Base-by-base conservation (phyloP, 176 grass and related monocot species). In the Phyllostachys edulis region DNA sequence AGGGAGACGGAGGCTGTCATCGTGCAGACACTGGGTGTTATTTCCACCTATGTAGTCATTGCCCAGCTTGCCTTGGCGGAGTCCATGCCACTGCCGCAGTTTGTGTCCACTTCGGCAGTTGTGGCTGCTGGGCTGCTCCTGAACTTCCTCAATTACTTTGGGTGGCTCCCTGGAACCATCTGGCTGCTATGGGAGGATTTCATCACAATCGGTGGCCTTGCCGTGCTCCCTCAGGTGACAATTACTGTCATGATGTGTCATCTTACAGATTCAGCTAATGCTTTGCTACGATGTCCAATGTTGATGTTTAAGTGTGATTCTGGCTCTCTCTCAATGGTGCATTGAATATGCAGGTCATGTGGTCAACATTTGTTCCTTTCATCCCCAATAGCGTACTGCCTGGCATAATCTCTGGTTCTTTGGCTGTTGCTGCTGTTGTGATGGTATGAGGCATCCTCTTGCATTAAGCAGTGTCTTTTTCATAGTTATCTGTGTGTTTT, bases 291-390 rank as follows among this genome's bases (percentile, higher is more conserved):
- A 6, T 20, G 32, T 32, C 16, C 6, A 26, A 8, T 62, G 41
- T 26, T 39, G 2, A 62, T 75, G 11, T 17, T n/a, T 64, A 63
- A 47, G 5, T 84, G 18, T 50, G 64, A 12, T 73, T 24, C 26
- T 11, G 6, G 37, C 9, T 49, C n/a, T 50, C n/a, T 66, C 61
- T 87, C 60, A 59, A 7, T 56, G 17, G 32, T 75, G 61, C 64
- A 65, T 9, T 87, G 45, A 46, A 65, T 76, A 42, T 80, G 80
- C 87, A 96, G 93, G 96, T 99, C 55, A 99, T 99, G 96, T 96
- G 96, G 96, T 96, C 91, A 32, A 99, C 96, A 44, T 99, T 99
- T 89, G 91, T 99, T 34, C 93, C 93, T n/a, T 89, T 92, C 61
- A 75, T 99, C 70, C 96, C 96, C 57, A 99, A 92, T 52, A 96